Evolutionary conservation across 306 rosid species (phyloP).

Genomic region (Abrus pulchellus): DNA sequence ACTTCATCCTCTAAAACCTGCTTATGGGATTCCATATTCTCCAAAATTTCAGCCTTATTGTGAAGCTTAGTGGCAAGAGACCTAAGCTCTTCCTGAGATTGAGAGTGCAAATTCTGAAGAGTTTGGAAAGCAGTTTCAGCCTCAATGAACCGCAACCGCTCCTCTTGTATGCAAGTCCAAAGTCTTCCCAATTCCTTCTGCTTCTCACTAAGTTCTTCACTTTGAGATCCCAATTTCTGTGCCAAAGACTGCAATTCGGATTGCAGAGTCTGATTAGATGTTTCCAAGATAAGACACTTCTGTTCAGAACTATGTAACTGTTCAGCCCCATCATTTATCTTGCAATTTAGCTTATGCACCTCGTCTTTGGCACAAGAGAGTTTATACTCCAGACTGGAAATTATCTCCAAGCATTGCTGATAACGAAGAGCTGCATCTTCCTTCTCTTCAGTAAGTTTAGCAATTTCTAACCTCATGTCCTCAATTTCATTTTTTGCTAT

Average conservation of each 20-base stretch:
- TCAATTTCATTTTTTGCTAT: slow-evolving; percentile 70
- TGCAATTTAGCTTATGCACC: slow-evolving; percentile 63
- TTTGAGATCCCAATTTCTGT: slow-evolving; percentile 80
- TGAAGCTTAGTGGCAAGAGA: slow-evolving; percentile 73
- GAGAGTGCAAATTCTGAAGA: slow-evolving; percentile 87
- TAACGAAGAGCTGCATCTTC: slow-evolving; percentile 79
- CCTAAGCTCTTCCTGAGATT: slow-evolving; percentile 92
- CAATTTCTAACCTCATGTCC: slow-evolving; percentile 65
- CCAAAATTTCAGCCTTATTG: slow-evolving; percentile 58
- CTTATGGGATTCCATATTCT: slow-evolving; percentile 68
- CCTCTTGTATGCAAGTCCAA: slow-evolving; percentile 87
- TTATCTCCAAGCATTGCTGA: slow-evolving; percentile 75
- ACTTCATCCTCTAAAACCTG: slow-evolving; percentile 72
- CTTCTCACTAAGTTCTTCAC: slow-evolving; percentile 85
- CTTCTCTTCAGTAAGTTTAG: slow-evolving; percentile 73
- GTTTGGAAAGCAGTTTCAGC: slow-evolving; percentile 97
- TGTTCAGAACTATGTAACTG: slow-evolving; percentile 77
- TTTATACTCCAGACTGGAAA: slow-evolving; percentile 74
- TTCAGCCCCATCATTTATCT: slow-evolving; percentile 64
- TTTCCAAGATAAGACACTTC: slow-evolving; percentile 69
- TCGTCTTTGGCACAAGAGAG: slow-evolving; percentile 72
- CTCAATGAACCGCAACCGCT: slow-evolving; percentile 76
- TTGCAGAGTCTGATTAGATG: slow-evolving; percentile 75
- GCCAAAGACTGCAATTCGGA: slow-evolving; percentile 77
- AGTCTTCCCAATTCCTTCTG: slow-evolving; percentile 90